Percentiles rank a stretch among this genome's conserved stretches.
Conservation (phyloP, 2,329 filamentous ascomycete species). For the Tolypocladium sp. region DNA sequence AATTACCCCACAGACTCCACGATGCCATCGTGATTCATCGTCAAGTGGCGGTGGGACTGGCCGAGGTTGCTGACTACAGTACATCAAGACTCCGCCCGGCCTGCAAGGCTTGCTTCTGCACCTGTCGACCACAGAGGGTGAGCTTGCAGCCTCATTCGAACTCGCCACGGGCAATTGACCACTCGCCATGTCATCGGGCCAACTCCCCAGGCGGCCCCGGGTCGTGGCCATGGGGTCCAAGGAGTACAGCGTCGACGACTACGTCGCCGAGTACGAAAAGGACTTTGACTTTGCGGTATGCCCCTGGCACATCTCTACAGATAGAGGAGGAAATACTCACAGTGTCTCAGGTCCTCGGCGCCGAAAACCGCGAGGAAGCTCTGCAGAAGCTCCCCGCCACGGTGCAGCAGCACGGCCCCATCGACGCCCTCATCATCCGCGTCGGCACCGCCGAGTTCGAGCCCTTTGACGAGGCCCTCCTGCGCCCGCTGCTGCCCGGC, state of each 20-base stretch:
- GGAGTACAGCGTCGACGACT: conserved; percentile 26
- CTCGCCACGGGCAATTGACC: not conserved
- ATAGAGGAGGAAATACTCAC: not conserved
- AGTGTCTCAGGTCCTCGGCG: conserved; percentile 18
- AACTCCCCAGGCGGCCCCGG: conserved; percentile 3
- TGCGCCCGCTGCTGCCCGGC: conserved; percentile 26
- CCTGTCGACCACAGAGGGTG: no score
- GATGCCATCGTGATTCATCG: not conserved
- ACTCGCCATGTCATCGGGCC: not conserved
- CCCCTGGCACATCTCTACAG: not conserved
- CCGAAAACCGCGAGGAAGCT: conserved; percentile 24
- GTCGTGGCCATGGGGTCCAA: not conserved
- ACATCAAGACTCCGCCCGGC: not conserved
- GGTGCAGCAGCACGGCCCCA: conserved; percentile 25
- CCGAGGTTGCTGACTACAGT: not conserved
- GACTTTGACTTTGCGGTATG: conserved; percentile 25
- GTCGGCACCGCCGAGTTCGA: conserved; percentile 39
- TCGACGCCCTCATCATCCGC: conserved; percentile 38
- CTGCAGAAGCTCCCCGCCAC: conserved; percentile 24
- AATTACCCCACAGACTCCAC: not conserved
- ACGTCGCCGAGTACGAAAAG: conserved; percentile 25
- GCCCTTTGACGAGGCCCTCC: conserved; percentile 36
- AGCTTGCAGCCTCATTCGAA: no score
- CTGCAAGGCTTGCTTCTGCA: not conserved
- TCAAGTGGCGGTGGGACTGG: not conserved